Evolutionary conservation across 2,329 filamentous ascomycete species (phyloP), one percentile per base, ranked within the genome.

Genomic region (Fusarium sp.): DNA sequence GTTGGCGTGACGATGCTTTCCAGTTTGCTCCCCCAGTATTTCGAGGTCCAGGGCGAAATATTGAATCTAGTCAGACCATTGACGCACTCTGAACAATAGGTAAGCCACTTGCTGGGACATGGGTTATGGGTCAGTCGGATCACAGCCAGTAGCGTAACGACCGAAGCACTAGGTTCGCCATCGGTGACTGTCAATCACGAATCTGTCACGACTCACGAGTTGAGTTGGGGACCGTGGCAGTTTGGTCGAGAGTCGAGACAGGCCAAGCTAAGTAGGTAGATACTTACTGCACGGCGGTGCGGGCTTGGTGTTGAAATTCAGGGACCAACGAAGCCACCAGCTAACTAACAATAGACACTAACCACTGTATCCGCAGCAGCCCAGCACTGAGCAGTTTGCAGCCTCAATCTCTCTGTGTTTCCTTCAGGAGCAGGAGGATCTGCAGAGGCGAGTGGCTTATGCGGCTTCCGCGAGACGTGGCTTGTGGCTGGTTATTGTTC

Each of bases 121-220:
- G 45, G 59, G 33, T 47, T 37, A 49, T 47, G 44, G 51, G 30
- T 47, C 22, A 25, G 27, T 25, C 41, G 45, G 45, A 61, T 61
- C 62, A 49, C 64, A 65, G 30, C 48, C 59, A 56, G 59, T 57
- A 57, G 64, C 51, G 58, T 50, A 50, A 54, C 47, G 30, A 62
- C 49, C 52, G 57, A 51, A 52, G 53, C 44, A 67, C 68, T 55
- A 57, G 40, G 40, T 37, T 41, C 14, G 23, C 23, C 41, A 41
- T 49, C 53, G 35, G 17, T 37, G 44, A 25, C 54, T 20, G 43
- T 32, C 46, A 62, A 30, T 60, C 56, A 45, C 43, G 62, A 57
- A 53, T 45, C 53, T 73, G 58, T 37, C 68, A 67, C 66, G 70
- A 67, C 56, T 48, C 68, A 67, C 66, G 70, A 67, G 57, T 48